Evolutionary conservation across 1,284 basidiomycete species (phyloP).

Genomic region (Phellopilus nigrolimitatus): DNA sequence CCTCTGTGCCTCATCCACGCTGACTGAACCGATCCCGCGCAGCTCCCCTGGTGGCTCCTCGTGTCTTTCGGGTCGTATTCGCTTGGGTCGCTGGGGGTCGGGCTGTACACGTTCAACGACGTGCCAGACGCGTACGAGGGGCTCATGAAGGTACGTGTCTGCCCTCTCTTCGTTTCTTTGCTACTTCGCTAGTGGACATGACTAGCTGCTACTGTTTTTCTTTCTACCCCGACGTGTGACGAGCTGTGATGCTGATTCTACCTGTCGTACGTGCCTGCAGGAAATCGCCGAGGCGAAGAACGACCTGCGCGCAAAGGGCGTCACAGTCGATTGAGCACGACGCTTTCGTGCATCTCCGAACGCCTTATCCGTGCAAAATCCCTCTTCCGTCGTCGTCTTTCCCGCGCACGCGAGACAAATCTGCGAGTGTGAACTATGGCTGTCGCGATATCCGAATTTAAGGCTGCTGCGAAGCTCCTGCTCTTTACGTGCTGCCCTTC

Average conservation of each 20-base stretch:
- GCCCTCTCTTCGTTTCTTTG: not conserved
- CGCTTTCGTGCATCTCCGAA: not conserved
- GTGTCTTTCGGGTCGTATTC: constrained; percentile 48
- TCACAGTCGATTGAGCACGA: constrained; percentile 39
- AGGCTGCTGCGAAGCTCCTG: not conserved
- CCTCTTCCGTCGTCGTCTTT: not conserved
- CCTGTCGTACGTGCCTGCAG: constrained; percentile 24
- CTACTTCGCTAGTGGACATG: not conserved
- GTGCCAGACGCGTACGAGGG: constrained; percentile 49
- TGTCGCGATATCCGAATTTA: not conserved
- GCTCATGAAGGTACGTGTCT: constrained; percentile 35
- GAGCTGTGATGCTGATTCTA: constrained; percentile 10
- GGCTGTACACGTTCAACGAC: constrained; percentile 45
- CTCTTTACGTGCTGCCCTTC: not conserved
- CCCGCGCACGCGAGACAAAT: not conserved
- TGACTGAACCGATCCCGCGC: not conserved
- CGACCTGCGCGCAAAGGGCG: constrained; percentile 44
- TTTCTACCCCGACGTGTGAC: not conserved
- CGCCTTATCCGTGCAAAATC: not conserved
- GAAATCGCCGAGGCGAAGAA: constrained; percentile 46
- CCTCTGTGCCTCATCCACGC: not conserved
- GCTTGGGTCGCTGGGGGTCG: constrained; percentile 43
- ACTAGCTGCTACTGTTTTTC: not conserved
- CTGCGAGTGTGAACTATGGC: not conserved
- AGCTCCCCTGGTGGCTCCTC: constrained; percentile 51